Evolutionary conservation across 2,329 filamentous ascomycete genomes (phyloP), one percentile per base, ranked within the genome.

Genomic region (Fusarium sp.): DNA sequence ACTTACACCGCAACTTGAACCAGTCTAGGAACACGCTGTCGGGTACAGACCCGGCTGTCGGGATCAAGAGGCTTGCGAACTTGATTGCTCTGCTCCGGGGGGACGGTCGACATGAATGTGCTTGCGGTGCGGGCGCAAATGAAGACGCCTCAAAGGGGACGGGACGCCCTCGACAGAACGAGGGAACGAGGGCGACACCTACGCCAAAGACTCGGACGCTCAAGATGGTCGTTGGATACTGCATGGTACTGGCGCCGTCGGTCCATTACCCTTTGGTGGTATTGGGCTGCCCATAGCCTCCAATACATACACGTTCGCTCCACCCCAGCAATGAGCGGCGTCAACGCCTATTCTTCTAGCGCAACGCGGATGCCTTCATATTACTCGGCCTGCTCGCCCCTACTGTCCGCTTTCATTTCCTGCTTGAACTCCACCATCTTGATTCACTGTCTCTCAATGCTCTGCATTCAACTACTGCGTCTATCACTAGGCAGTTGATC

Each of bases 341-440:
- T 70, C 60, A 61, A 68, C 69, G 62, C 67, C 66, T 63, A 57
- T 43, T 68, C 58, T 47, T 57, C 62, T 66, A 71, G 66, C 67
- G 66, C 69, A 69, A 65, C 57, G 66, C 63, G 64, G 66, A 70
- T 71, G 57, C 65, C 69, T 65, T 71, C 69, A 71, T 71, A 71
- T 65, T 71, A 63, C 63, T 50, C 49, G 41, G 41, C 57, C 60
- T 65, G 52, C 42, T 66, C 64, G 49, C 54, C 54, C 66, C 57
- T 69, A 56, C 57, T 57, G 43, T 45, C 41, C 42, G 15, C 41
- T 51, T 57, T 47, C 47, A 37, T 35, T 11, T 51, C 48, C 25
- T 61, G 48, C 36, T 55, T 39, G 50, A 46, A 38, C 53, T 52
- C 37, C 36, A 42, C 37, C 38, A 48, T 57, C 47, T 51, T 45